A percentile compares a stretch with the other conserved stretches of the same genome.
phyloP scores from a whole-genome alignment of 2,329 filamentous ascomycete species.

The Cladosporium velox region DNA sequence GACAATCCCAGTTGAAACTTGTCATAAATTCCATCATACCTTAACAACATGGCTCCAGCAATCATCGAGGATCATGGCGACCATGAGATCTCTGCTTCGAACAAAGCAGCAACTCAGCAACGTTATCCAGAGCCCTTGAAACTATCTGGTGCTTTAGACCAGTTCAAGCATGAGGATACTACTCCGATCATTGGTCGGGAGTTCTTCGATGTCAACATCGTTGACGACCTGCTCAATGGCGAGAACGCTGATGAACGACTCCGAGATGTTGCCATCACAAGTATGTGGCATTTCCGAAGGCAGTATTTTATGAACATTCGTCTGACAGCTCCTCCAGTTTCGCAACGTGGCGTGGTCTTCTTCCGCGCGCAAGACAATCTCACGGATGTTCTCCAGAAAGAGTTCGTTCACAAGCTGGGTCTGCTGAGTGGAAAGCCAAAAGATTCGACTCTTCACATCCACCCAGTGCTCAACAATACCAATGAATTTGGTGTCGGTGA shows the following conservation, averaged over 20 bases:
- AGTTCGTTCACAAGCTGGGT: slow-evolving; percentile 56
- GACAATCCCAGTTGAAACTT: background rate
- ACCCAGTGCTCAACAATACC: slow-evolving; percentile 56
- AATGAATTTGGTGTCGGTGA: slow-evolving; percentile 42
- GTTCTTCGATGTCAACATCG: slow-evolving; percentile 59
- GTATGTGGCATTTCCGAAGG: slow-evolving; percentile 23
- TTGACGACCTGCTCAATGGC: slow-evolving; percentile 63
- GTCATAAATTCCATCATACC: background rate
- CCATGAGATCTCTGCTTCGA: background rate
- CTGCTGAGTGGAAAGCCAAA: slow-evolving; percentile 60
- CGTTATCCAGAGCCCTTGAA: slow-evolving; percentile 21
- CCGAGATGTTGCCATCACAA: slow-evolving; percentile 59
- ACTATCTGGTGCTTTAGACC: slow-evolving; percentile 36
- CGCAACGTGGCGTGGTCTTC: slow-evolving; percentile 26
- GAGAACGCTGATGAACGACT: slow-evolving; percentile 64
- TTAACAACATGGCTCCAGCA: background rate
- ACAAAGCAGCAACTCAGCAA: background rate
- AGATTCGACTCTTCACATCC: slow-evolving; percentile 61
- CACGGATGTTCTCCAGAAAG: slow-evolving; percentile 53
- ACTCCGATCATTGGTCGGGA: slow-evolving; percentile 66
- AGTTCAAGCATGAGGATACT: slow-evolving; percentile 58
- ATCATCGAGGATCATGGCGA: background rate
- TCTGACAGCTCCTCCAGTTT: slow-evolving; percentile 21
- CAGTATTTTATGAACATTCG: background rate
- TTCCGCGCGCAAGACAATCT: slow-evolving; percentile 37